Percentiles rank a stretch among this genome's conserved stretches.
Conservation (phyloP, 1,139 yeast genomes). For the Candida glucosophila region DNA sequence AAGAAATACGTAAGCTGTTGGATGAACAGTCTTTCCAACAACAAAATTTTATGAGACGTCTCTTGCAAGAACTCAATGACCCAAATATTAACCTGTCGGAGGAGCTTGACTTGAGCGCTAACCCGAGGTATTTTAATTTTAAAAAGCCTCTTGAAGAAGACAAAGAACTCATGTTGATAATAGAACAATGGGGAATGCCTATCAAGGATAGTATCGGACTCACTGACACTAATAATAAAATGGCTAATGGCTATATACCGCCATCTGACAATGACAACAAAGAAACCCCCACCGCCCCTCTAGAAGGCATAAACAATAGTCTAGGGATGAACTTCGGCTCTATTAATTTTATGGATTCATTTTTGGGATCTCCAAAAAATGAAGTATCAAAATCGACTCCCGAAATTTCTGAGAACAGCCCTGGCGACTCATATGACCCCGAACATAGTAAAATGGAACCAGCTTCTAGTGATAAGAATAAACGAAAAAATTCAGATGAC, state of each 20-base stretch:
- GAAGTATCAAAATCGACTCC: conserved; percentile 5
- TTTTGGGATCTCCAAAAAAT: conserved; percentile 10
- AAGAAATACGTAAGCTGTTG: conserved; percentile 17
- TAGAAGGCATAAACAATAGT: conserved; percentile 2
- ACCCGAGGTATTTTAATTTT: conserved; percentile 10
- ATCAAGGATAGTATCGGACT: conserved; percentile 1
- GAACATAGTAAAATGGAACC: conserved; percentile 4
- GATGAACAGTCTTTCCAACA: conserved; percentile 23
- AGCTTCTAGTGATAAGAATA: conserved; percentile 10
- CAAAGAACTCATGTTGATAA: conserved; percentile 6
- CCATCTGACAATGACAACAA: background rate
- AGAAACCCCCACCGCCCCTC: background rate
- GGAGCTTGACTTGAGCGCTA: conserved; percentile 10
- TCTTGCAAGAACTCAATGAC: conserved; percentile 6
- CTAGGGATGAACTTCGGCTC: conserved; percentile 12
- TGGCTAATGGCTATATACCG: too few species aligned
- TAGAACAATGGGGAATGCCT: conserved; percentile 15
- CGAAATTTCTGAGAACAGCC: conserved; percentile 7
- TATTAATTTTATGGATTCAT: conserved; percentile 11
- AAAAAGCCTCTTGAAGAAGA: conserved; percentile 8
- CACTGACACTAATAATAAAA: conserved; percentile 2
- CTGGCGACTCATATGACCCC: conserved; percentile 13
- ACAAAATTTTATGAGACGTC: conserved; percentile 9
- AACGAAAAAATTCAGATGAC: conserved; percentile 9
- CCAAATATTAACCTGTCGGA: conserved; percentile 5